Evolutionary conservation across 2,329 filamentous ascomycete genomes (phyloP).

Genomic region (Botrytis fabae): DNA sequence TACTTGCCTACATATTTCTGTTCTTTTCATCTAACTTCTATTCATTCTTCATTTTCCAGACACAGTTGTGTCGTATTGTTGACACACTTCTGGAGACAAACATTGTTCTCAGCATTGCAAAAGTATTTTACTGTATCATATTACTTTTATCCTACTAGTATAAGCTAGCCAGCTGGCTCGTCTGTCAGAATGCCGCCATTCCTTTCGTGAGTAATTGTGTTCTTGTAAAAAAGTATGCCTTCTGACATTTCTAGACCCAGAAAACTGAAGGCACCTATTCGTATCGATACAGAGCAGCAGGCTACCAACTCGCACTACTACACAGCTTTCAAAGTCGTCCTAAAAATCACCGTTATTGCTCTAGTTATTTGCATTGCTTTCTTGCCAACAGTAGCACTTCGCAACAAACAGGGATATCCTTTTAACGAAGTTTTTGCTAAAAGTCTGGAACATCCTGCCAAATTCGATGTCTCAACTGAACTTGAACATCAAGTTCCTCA

Average conservation of each 20-base stretch:
- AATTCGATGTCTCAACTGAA: not conserved
- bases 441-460: not conserved
- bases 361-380: constrained; percentile 20
- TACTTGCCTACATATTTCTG: not conserved
- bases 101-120: constrained; percentile 18
- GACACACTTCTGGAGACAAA: constrained; percentile 21
- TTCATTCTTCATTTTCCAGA: constrained; percentile 14
- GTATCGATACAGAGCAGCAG: not conserved
- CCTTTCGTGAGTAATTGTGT: constrained; percentile 6
- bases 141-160: not conserved
- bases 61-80: constrained; percentile 24
- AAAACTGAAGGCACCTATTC: not conserved
- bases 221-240: not conserved
- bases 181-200: constrained; percentile 1
- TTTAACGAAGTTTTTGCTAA: not conserved
- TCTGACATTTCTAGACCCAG: constrained; percentile 17
- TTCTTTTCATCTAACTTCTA: not conserved
- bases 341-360: constrained; percentile 13
- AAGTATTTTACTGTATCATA: constrained; percentile 11
- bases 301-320: constrained; percentile 3
- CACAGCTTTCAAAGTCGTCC: constrained; percentile 8
- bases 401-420: not conserved
- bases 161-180: not conserved
- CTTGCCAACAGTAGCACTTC: constrained; percentile 7
- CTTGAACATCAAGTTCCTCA: constrained; percentile 7